These are phyloP conservation scores for Cryptosporidium muris DNA, from an alignment of 169 alveolate species.

Conservation along the genomic window DNA sequence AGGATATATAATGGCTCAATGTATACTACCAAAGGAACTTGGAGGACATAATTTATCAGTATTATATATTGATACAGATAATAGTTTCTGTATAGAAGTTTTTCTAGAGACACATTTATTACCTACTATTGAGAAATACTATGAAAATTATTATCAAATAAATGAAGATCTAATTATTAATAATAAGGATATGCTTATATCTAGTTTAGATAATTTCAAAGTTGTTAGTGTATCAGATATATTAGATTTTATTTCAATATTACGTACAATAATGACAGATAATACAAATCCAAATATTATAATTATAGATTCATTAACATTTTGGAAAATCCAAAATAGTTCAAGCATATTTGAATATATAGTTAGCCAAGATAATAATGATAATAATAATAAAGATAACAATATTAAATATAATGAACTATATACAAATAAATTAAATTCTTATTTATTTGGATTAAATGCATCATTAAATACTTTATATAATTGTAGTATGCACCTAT, in stretches of 20 bases:
- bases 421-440: neutral
- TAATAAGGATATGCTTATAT: neutral
- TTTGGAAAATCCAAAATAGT: slow-evolving; percentile 41
- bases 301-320: slow-evolving; percentile 41
- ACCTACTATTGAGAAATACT: slow-evolving; percentile 23
- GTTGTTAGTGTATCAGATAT: slow-evolving; percentile 7
- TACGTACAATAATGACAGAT: slow-evolving; percentile 1
- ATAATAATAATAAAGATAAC: neutral
- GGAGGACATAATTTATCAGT: slow-evolving; percentile 32
- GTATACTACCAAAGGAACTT: slow-evolving; percentile 28
- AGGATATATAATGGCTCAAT: slow-evolving; percentile 8
- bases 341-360: neutral
- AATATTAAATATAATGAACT: neutral
- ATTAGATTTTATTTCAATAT: slow-evolving; percentile 24
- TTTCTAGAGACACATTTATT: slow-evolving; percentile 34
- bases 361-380: neutral
- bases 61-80: slow-evolving; percentile 31
- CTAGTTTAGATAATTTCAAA: slow-evolving; percentile 16
- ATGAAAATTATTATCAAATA: neutral
- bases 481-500: neutral
- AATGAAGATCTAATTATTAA: neutral
- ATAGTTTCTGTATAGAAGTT: slow-evolving; percentile 24
- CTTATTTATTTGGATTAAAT: slow-evolving; percentile 28
- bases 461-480: slow-evolving; percentile 19
- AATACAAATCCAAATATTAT: slow-evolving; percentile 11